Evolutionary conservation across 2,329 filamentous ascomycete genomes (phyloP).

Genomic region (Knoxdaviesia capensis): DNA sequence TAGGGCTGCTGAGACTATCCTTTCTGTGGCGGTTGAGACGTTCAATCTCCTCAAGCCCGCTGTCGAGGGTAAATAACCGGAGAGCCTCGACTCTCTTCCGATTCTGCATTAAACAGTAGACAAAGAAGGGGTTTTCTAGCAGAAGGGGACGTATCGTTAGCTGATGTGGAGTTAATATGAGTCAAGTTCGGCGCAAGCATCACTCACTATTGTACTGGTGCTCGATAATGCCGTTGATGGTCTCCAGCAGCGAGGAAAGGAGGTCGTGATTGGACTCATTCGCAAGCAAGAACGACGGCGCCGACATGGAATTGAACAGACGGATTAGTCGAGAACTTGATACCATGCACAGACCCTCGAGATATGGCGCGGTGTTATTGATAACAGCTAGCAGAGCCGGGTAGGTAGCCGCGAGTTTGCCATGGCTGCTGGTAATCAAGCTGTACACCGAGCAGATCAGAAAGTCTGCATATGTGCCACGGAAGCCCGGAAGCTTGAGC

Average conservation of each 20-base stretch:
- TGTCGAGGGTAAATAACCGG: conserved; percentile 76
- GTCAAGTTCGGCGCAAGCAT: neutral
- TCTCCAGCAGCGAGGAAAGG: conserved; percentile 65
- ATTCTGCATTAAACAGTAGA: conserved; percentile 62
- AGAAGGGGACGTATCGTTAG: conserved; percentile 1
- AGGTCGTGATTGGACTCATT: conserved; percentile 82
- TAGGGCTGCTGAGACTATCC: conserved; percentile 32
- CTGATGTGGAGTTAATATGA: neutral
- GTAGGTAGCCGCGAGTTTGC: conserved; percentile 77
- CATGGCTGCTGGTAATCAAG: conserved; percentile 78
- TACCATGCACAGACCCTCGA: conserved; percentile 53
- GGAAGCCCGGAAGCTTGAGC: conserved; percentile 69
- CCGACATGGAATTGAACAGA: conserved; percentile 79
- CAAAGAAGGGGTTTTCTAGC: conserved; percentile 58
- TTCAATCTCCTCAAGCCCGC: conserved; percentile 79
- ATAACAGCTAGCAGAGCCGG: conserved; percentile 81
- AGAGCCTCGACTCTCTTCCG: conserved; percentile 70
- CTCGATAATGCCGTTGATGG: conserved; percentile 76
- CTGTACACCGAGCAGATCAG: conserved; percentile 87
- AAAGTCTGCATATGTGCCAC: conserved; percentile 83
- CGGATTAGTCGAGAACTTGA: conserved; percentile 72
- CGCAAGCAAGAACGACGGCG: conserved; percentile 74
- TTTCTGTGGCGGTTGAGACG: conserved; percentile 53
- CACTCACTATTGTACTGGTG: conserved; percentile 59
- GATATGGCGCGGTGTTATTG: conserved; percentile 76